Evolutionary conservation across 192 early-diverging fungal genomes (phyloP), one percentile per base, ranked within the genome.

Genomic region (Dimargaris cristalligena): DNA sequence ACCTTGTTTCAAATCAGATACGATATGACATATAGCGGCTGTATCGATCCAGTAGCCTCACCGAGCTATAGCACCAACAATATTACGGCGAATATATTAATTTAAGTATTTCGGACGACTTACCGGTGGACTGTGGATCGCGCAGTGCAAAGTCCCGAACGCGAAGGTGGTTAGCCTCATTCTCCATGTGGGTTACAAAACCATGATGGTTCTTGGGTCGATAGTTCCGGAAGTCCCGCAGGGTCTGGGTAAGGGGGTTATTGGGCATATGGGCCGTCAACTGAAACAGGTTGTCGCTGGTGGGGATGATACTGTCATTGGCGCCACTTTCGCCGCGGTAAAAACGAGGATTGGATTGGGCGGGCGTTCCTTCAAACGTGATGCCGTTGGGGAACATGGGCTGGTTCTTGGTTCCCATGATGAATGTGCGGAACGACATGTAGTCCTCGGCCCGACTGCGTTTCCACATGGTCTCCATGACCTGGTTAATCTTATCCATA

Each of bases 381-480:
- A 94, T 86, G 34, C 91, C 89, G 30, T 84, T 75, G 61, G 82
- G 87, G 75, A 94, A 94, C 88, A 94, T 90, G 48, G 87, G 79
- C 78, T 89, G 85, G 66, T 84, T 82, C 73, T 85, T 88, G 55
- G 80, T 84, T 8, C 89, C 91, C 81, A 86, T 89, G 56, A 94
- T 88, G 68, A 89, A 94, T 1, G 91, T 90, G n/a, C 89, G 74
- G 77, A 91, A 94, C 67, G 86, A 82, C 41, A 81, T 66, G 52
- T 94, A 91, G 59, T 88, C 89, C 3, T 64, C 71, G 26, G 85
- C 75, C 25, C 76, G 60, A 25, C 74, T 78, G n/a, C 77, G 70
- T 51, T 71, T 67, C 80, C 89, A 84, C 78, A 91, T 91, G 31
- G 76, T 78, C 34, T 88, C 81, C 84, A 94, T 80, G 54, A 85